phyloP scores from a whole-genome alignment of 345 rosid genomes.

The Lagerstroemia speciosa region DNA sequence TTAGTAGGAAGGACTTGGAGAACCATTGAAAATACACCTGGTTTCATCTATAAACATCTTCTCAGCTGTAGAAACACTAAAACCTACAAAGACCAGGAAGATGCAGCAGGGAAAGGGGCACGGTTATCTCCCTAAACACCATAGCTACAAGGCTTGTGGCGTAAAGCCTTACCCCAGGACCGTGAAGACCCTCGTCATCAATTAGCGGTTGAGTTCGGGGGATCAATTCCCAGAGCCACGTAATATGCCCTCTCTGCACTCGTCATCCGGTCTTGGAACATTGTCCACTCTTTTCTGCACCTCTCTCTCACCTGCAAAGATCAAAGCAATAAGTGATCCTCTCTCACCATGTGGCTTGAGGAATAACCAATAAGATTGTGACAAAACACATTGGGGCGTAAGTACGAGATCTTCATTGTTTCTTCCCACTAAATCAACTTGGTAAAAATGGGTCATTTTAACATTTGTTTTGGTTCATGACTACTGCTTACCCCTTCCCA shows the following conservation, averaged over 20 bases:
- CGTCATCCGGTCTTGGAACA: conserved; percentile 56
- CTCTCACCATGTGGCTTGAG: neutral
- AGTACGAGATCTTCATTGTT: neutral
- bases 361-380: neutral
- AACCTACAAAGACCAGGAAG: neutral
- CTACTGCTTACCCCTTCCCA: conserved; percentile 55
- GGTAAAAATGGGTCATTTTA: neutral
- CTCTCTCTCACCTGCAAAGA: conserved; percentile 65
- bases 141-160: too few relatives aligned
- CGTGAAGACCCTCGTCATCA: neutral
- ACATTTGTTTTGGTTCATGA: neutral
- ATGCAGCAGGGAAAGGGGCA: neutral
- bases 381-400: neutral
- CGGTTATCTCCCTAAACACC: too few relatives aligned
- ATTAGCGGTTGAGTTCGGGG: conserved; percentile 14
- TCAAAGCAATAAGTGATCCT: neutral
- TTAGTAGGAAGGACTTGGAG: neutral
- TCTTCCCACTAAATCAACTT: neutral
- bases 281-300: conserved; percentile 75
- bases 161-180: too few relatives aligned
- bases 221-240: conserved; percentile 24
- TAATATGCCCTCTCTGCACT: conserved; percentile 59
- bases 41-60: neutral
- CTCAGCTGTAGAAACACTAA: neutral
- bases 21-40: neutral